Conservation (phyloP, 139 green algal species). For the Chlorella sp. region DNA sequence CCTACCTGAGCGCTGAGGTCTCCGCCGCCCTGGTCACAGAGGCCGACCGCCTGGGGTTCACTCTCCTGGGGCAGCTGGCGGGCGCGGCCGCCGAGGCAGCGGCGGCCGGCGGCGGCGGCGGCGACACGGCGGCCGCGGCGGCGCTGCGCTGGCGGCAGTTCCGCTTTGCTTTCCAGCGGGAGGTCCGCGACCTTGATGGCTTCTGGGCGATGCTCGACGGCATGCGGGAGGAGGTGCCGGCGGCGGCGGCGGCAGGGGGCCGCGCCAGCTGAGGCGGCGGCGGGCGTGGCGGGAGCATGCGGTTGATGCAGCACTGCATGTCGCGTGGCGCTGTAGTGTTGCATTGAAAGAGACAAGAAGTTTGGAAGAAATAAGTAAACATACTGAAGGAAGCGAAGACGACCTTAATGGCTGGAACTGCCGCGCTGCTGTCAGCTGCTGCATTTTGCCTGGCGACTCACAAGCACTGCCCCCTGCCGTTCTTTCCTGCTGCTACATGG, state of each 20-base stretch:
- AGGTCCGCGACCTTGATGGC: neutral
- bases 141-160: constrained; percentile 33
- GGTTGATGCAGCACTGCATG: no score
- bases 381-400: no score
- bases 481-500: no score
- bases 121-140: neutral
- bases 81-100: neutral
- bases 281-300: no score
- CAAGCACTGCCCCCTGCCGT: no score
- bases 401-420: no score
- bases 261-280: no score
- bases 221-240: constrained; percentile 24
- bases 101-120: neutral
- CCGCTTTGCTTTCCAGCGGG: constrained; percentile 9
- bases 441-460: no score
- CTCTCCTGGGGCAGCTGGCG: neutral
- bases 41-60: constrained; percentile 26
- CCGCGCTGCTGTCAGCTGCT: no score
- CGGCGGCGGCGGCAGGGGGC: neutral
- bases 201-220: constrained; percentile 26
- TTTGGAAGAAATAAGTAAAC: no score
- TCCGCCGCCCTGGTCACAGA: neutral
- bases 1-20: constrained; percentile 20
- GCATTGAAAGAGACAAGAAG: no score
- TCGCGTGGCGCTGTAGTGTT: no score